Conservation (phyloP, 768 basidiomycete species). For the Hortiboletus campestris region DNA sequence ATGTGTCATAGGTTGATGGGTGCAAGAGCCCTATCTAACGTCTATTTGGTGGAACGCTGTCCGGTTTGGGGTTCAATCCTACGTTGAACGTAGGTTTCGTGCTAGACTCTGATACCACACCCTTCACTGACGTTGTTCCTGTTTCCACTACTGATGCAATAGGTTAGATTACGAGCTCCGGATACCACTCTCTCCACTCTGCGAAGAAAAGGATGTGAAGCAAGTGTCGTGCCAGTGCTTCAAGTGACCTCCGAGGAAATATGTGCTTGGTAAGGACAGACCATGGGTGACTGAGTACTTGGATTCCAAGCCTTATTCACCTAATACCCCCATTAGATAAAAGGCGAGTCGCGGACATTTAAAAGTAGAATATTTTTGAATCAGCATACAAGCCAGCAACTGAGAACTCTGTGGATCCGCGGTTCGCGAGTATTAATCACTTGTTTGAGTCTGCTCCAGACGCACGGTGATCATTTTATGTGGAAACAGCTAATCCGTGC, state of each 20-base stretch:
- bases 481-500: background rate
- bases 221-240: conserved; percentile 57
- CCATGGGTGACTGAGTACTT: conserved; percentile 67
- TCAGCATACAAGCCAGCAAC: background rate
- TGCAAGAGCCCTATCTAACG: too few species aligned
- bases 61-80: conserved; percentile 69
- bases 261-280: conserved; percentile 53
- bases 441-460: background rate
- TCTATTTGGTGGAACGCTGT: conserved; percentile 72
- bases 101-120: background rate
- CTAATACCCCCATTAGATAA: conserved; percentile 40
- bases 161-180: conserved; percentile 92
- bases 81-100: conserved; percentile 59
- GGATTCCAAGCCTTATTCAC: background rate
- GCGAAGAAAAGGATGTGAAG: conserved; percentile 53
- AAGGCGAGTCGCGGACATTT: conserved; percentile 46
- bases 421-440: background rate
- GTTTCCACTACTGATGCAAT: background rate
- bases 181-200: conserved; percentile 64
- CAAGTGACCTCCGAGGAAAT: conserved; percentile 75
- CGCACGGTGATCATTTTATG: background rate
- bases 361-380: background rate
- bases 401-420: background rate
- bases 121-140: background rate
- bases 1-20: too few species aligned